Conservation (phyloP, 441 rosid genomes). For the Pelargonium fulgidum region DNA sequence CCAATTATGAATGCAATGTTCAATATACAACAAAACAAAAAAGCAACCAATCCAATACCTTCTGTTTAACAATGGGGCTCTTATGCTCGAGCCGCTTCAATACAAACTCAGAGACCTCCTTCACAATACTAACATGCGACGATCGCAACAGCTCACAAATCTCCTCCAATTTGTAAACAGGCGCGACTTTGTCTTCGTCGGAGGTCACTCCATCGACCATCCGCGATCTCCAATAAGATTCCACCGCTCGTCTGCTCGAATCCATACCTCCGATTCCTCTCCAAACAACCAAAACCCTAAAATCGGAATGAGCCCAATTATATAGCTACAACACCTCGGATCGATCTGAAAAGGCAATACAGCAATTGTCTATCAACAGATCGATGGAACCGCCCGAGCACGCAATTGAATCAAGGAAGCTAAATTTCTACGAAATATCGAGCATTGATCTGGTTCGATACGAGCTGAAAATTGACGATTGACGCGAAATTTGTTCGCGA, state of each 20-base stretch:
- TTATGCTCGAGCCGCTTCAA: constrained; percentile 83
- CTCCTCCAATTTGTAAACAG: constrained; percentile 92
- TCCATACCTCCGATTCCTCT: constrained; percentile 44
- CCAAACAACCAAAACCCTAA: constrained; percentile 6
- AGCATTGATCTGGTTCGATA: background rate
- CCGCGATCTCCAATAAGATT: constrained; percentile 94
- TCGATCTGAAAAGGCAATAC: background rate
- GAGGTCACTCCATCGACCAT: constrained; percentile 87
- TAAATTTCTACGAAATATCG: background rate
- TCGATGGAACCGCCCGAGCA: background rate
- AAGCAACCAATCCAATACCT: constrained; percentile 42
- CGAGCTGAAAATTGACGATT: background rate
- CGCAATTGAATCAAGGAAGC: background rate
- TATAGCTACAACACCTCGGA: background rate
- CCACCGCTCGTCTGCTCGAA: constrained; percentile 98
- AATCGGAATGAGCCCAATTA: background rate
- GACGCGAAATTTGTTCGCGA: background rate
- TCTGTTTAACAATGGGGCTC: constrained; percentile 89
- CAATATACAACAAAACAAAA: background rate
- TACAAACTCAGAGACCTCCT: constrained; percentile 76
- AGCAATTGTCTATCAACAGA: background rate
- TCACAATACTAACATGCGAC: constrained; percentile 69
- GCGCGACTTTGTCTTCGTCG: constrained; percentile 83
- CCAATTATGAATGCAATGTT: background rate
- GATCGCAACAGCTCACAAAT: constrained; percentile 84